phyloP scores from a whole-genome alignment of 805 yeast species.

The Yamadazyma kitorensis region DNA sequence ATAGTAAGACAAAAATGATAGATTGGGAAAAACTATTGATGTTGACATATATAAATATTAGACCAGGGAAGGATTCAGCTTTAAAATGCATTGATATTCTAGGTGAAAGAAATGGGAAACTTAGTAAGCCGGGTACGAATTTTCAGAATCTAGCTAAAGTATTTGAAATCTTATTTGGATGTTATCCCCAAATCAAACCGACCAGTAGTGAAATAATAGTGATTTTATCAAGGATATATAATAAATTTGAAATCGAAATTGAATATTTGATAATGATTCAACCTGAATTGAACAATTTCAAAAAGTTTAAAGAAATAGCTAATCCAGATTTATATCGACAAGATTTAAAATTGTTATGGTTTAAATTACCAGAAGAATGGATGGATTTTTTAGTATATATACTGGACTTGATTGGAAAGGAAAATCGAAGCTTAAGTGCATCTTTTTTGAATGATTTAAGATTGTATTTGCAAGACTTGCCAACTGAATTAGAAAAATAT shows the following conservation, averaged over 20 bases:
- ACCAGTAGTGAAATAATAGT: constrained; percentile 8
- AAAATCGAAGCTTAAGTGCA: background rate
- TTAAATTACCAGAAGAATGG: constrained; percentile 9
- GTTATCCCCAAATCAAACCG: no score
- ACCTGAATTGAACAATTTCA: constrained; percentile 3
- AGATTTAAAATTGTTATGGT: constrained; percentile 7
- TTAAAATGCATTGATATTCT: constrained; percentile 5
- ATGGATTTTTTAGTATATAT: constrained; percentile 1
- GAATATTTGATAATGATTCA: constrained; percentile 2
- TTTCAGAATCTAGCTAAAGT: constrained; percentile 2
- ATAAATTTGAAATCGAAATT: constrained; percentile 6
- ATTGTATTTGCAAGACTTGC: constrained; percentile 2
- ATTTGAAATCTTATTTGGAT: background rate
- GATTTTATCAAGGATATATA: constrained; percentile 3
- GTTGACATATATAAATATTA: constrained; percentile 1
- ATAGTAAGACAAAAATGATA: background rate
- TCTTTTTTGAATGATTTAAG: constrained; percentile 6
- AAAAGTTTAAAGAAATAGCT: constrained; percentile 5
- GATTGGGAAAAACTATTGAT: constrained; percentile 10
- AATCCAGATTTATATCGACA: constrained; percentile 5
- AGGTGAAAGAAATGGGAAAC: background rate
- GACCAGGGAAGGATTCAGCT: no score
- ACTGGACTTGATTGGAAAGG: background rate
- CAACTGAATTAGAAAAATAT: background rate
- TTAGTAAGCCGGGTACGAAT: constrained; percentile 7